Evolutionary conservation across 1,139 yeast species (phyloP).

Genomic region (Lodderomyces parapsilosis): DNA sequence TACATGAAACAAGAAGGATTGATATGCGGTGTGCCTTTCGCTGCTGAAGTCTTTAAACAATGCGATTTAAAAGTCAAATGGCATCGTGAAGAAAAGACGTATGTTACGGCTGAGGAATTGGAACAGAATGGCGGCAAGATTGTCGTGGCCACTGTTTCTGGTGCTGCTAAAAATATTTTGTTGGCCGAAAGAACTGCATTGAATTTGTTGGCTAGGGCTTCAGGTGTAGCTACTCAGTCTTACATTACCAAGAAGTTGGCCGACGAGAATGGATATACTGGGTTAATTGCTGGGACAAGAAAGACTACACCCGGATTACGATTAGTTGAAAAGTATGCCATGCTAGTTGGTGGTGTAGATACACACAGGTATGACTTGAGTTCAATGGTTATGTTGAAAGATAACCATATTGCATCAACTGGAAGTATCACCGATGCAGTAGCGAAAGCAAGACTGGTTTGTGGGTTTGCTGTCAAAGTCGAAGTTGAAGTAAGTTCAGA

Average conservation of each 20-base stretch:
- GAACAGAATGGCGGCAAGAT: conserved; percentile 51
- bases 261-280: conserved; percentile 68
- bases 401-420: conserved; percentile 88
- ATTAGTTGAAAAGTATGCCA: conserved; percentile 83
- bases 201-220: conserved; percentile 76
- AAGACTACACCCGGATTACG: conserved; percentile 97
- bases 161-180: conserved; percentile 75
- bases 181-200: conserved; percentile 86
- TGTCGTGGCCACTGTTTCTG: conserved; percentile 74
- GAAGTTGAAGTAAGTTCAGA: conserved; percentile 90
- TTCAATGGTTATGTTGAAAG: conserved; percentile 95
- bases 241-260: conserved; percentile 59
- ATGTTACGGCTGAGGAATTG: conserved; percentile 44
- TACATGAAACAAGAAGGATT: conserved; percentile 81
- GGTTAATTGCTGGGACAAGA: conserved; percentile 94
- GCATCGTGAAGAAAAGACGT: conserved; percentile 69
- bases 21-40: conserved; percentile 88
- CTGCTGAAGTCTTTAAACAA: conserved; percentile 79
- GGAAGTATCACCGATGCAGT: conserved; percentile 91
- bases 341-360: conserved; percentile 95
- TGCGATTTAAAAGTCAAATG: conserved; percentile 72
- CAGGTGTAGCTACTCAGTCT: conserved; percentile 89
- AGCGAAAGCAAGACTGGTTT: conserved; percentile 67
- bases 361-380: conserved; percentile 90
- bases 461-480: conserved; percentile 87